These are phyloP conservation scores for Aspergillus egyptiacus DNA, from an alignment of 495 filamentous ascomycete genomes.

Conservation along the genomic window DNA sequence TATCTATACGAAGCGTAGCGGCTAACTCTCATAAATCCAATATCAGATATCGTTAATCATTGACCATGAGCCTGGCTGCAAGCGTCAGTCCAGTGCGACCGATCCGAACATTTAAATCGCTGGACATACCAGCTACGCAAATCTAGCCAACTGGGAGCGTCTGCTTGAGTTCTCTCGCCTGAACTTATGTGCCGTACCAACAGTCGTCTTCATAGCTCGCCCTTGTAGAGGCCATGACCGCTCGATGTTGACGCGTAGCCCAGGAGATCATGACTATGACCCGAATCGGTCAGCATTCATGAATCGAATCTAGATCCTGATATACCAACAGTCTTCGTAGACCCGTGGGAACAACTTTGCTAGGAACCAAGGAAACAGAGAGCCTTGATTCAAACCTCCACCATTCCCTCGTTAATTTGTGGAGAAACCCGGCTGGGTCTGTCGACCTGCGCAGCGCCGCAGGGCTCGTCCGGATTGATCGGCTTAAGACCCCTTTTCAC, in stretches of 20 bases:
- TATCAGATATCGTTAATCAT: background rate
- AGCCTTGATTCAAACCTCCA: background rate
- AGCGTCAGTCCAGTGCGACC: background rate
- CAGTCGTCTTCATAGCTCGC: too few relatives aligned
- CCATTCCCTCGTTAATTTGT: background rate
- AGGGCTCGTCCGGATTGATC: background rate
- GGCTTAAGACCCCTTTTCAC: background rate
- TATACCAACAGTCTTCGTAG: background rate
- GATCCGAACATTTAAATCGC: background rate
- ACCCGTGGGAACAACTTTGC: background rate
- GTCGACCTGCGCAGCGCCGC: background rate
- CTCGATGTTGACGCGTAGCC: too few relatives aligned
- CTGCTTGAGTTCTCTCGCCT: background rate
- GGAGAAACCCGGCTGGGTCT: background rate
- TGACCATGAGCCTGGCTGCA: background rate
- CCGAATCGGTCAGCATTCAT: too few relatives aligned
- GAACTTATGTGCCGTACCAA: background rate
- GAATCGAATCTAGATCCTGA: too few relatives aligned
- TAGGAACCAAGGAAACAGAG: background rate
- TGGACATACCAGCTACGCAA: conserved; percentile 1
- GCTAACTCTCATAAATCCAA: background rate
- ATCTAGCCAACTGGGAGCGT: background rate
- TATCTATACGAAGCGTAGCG: background rate
- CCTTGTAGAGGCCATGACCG: too few relatives aligned
- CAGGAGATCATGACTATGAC: too few relatives aligned